A percentile compares a stretch with the other conserved stretches of the same genome.
phyloP scores from a whole-genome alignment of 192 early-diverging fungal species.

The Pilobolus umbonatus region DNA sequence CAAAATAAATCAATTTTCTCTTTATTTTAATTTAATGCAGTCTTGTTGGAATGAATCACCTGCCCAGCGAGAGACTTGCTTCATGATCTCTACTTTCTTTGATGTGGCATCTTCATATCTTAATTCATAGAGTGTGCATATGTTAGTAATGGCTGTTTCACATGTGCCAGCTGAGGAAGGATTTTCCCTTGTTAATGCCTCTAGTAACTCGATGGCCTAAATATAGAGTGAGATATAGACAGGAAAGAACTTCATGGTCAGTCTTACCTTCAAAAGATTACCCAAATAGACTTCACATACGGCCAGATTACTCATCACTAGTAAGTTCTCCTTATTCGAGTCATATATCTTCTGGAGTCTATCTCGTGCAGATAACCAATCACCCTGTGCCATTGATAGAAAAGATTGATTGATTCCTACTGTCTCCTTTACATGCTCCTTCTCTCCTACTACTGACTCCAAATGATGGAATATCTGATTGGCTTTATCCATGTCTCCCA shows the following conservation, averaged over 20 bases:
- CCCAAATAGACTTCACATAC: slow-evolving; percentile 49
- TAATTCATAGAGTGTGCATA: slow-evolving; percentile 51
- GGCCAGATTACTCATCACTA: slow-evolving; percentile 44
- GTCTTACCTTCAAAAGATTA: slow-evolving; percentile 24
- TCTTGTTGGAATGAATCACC: slow-evolving; percentile 47
- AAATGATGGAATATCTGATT: slow-evolving; percentile 30
- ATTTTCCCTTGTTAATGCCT: slow-evolving; percentile 34
- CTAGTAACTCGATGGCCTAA: slow-evolving; percentile 36
- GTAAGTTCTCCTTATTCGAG: slow-evolving; percentile 41
- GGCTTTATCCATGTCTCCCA: slow-evolving; percentile 35
- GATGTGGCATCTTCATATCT: slow-evolving; percentile 36
- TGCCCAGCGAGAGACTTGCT: slow-evolving; percentile 41
- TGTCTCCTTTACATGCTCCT: slow-evolving; percentile 18
- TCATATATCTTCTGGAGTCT: slow-evolving; percentile 36
- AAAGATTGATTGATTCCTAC: slow-evolving; percentile 39
- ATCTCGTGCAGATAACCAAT: slow-evolving; percentile 38
- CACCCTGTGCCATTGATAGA: slow-evolving; percentile 33
- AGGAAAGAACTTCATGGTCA: background rate
- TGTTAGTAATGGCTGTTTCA: slow-evolving; percentile 43
- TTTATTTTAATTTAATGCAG: slow-evolving; percentile 39
- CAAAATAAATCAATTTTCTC: background rate
- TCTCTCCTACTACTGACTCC: slow-evolving; percentile 1
- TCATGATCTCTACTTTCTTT: slow-evolving; percentile 39
- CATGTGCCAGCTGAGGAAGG: slow-evolving; percentile 42
- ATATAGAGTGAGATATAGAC: background rate